Conservation (phyloP, 768 basidiomycete species). For the Amanita brunnescens region DNA sequence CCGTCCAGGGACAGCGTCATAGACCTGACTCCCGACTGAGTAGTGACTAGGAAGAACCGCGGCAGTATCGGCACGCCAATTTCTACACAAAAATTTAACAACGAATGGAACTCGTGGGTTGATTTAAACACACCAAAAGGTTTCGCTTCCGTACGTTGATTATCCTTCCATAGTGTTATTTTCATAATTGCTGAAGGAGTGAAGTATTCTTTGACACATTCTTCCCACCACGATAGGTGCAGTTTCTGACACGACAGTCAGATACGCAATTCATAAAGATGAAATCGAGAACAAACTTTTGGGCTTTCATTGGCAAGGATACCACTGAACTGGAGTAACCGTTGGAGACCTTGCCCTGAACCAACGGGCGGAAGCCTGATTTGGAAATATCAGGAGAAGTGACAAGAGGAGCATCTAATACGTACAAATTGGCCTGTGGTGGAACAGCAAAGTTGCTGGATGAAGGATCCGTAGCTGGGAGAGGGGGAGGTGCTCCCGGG, state of each 20-base stretch:
- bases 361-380: conserved; percentile 27
- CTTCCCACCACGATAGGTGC: conserved; percentile 58
- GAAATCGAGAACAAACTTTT: conserved; percentile 28
- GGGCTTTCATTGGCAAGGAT: conserved; percentile 46
- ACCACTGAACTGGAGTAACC: conserved; percentile 65
- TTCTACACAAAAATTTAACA: conserved; percentile 34
- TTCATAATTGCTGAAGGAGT: conserved; percentile 64
- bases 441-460: conserved; percentile 4
- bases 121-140: conserved; percentile 59
- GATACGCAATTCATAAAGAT: background rate
- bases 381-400: background rate
- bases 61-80: conserved; percentile 74
- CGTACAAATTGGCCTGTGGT: conserved; percentile 7
- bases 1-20: conserved; percentile 77
- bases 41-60: conserved; percentile 78
- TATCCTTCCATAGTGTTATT: conserved; percentile 85
- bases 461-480: conserved; percentile 21
- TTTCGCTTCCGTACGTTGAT: conserved; percentile 69
- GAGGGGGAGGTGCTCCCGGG: conserved; percentile 5
- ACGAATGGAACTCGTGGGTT: background rate
- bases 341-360: conserved; percentile 53
- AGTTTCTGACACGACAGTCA: conserved; percentile 36
- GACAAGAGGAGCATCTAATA: background rate
- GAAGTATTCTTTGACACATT: conserved; percentile 61
- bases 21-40: conserved; percentile 76